Evolutionary conservation across 2,329 filamentous ascomycete species (phyloP).

Genomic region (Fusarium tupiense): DNA sequence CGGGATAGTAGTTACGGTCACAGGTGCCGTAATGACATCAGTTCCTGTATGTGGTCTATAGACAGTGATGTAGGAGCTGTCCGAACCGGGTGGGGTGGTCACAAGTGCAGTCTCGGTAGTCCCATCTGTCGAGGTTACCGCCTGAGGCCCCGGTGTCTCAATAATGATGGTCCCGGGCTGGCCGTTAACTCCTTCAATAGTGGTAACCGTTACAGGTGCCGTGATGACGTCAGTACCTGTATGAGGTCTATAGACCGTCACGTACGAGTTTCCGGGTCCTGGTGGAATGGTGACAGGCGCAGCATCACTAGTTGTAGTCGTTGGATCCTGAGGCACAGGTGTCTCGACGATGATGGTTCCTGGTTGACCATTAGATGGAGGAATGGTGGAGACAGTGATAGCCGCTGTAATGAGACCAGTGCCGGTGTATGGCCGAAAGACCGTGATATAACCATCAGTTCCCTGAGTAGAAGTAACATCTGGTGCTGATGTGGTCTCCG

Average conservation of each 20-base stretch:
- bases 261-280: constrained; percentile 13
- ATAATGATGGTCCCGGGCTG: constrained; percentile 23
- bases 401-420: constrained; percentile 10
- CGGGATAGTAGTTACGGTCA: constrained; percentile 22
- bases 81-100: constrained; percentile 12
- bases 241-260: constrained; percentile 28
- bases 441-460: constrained; percentile 17
- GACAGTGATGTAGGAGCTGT: constrained; percentile 23
- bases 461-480: constrained; percentile 8
- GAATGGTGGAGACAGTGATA: constrained; percentile 16
- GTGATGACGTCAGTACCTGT: constrained; percentile 13
- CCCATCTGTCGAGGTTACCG: neutral
- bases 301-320: neutral
- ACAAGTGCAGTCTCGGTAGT: neutral
- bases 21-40: constrained; percentile 15
- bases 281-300: constrained; percentile 17
- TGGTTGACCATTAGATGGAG: constrained; percentile 10
- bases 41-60: constrained; percentile 21
- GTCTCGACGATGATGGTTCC: constrained; percentile 27
- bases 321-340: neutral
- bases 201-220: constrained; percentile 20
- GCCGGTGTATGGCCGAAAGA: constrained; percentile 20
- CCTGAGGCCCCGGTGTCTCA: constrained; percentile 3
- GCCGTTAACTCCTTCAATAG: constrained; percentile 9
- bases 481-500: neutral